phyloP scores from a whole-genome alignment of 2,329 filamentous ascomycete species.

The Byssoonygena ceratinophila region DNA sequence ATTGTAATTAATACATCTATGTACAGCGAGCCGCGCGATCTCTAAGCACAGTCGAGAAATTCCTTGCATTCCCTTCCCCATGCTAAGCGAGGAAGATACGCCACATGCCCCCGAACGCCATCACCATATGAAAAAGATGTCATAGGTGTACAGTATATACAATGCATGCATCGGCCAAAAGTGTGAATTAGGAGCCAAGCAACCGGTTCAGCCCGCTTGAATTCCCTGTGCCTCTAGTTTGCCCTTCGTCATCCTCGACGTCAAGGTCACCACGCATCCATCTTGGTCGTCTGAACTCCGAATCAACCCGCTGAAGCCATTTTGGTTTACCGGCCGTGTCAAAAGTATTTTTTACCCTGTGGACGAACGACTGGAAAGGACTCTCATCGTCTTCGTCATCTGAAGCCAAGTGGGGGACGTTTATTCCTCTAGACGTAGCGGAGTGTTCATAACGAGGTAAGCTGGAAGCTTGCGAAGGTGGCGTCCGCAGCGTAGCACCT shows the following conservation, averaged over 20 bases:
- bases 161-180: neutral
- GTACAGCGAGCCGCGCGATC: neutral
- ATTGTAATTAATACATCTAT: neutral
- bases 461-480: constrained; percentile 3
- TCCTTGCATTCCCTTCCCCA: neutral
- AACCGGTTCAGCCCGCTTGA: constrained; percentile 6
- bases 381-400: constrained; percentile 50
- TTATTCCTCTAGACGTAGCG: neutral
- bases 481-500: constrained; percentile 4
- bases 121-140: neutral
- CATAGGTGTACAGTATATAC: neutral
- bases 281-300: constrained; percentile 62
- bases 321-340: constrained; percentile 70
- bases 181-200: neutral
- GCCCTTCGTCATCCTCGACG: constrained; percentile 14
- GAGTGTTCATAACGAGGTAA: constrained; percentile 7
- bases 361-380: constrained; percentile 72
- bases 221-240: neutral
- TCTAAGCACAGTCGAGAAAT: neutral
- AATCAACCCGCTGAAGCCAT: constrained; percentile 65
- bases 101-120: neutral
- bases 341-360: constrained; percentile 83
- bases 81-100: neutral
- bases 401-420: neutral
- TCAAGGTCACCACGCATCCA: constrained; percentile 61